Base-by-base conservation (phyloP, 306 rosid genomes). In the Erythrophleum fordii region DNA sequence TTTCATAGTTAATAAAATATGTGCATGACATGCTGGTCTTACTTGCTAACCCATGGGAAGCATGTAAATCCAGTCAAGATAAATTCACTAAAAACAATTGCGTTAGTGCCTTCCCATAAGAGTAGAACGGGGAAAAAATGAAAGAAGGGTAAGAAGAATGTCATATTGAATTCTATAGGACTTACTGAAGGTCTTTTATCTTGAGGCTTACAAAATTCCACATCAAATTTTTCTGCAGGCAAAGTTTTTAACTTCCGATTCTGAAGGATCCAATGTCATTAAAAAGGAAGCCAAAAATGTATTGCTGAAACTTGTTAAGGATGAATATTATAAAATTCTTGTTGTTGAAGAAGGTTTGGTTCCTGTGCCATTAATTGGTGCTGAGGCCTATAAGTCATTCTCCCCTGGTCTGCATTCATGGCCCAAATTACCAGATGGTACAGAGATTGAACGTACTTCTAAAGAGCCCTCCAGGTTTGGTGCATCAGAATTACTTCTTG, bases 361-460 rank as follows among this genome's bases (percentile, higher is more conserved):
- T 84, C 93, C 93, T 62, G 98, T 94, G 77, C 98, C 98, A 75
- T 55, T 92, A 71, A 66, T 92, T 83, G 98, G 97, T 39, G 69
- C 92, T 69, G 89, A 86, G 62, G 93, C 97, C 61, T 94, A 88
- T 84, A 88, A 92, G 87, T 88, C 98, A 85, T 90, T 89, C 83
- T 84, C 67, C 80, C 97, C 91, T 0, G 78, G 81, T 82, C 55
- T 85, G 66, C 84, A 88, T 85, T 80, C 82, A 52, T 86, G 94
- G 90, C 97, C 92, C 44, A 80, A 87, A 55, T 87, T 94, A 71
- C 97, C 98, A 14, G 98, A 92, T 80, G 98, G 98, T 78, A 86
- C 92, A 29, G 85, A 89, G 78, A 85, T 94, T 76, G 92, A 94
- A 81, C 90, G 77, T 70, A 74, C 89, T 77, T 86, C 86, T 53